phyloP scores from a whole-genome alignment of 495 filamentous ascomycete genomes.

The Chaetomium cochliodes region DNA sequence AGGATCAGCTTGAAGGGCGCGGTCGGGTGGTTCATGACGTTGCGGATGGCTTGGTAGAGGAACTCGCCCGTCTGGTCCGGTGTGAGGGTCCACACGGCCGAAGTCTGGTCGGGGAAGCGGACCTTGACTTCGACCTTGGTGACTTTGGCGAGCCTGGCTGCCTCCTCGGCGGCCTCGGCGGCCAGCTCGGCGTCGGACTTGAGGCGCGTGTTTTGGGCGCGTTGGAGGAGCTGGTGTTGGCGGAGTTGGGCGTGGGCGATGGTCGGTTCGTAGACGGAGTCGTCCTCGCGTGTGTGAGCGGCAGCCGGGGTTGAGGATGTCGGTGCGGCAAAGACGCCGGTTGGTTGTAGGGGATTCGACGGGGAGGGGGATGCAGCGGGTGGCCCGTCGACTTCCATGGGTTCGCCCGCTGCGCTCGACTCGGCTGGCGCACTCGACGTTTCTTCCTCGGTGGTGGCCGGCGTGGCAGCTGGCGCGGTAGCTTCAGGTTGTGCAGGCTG shows the following conservation, averaged over 20 bases:
- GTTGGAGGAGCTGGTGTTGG: constrained; percentile 65
- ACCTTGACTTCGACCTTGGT: constrained; percentile 73
- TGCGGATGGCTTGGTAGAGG: constrained; percentile 66
- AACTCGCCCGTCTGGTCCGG: constrained; percentile 60
- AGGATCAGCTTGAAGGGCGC: constrained; percentile 52
- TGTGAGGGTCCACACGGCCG: constrained; percentile 62
- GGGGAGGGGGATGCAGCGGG: constrained; percentile 15
- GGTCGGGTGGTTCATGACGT: constrained; percentile 47
- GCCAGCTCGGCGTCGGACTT: constrained; percentile 66
- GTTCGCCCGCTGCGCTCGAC: constrained; percentile 1
- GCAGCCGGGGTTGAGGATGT: constrained; percentile 70
- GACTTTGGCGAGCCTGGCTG: constrained; percentile 60
- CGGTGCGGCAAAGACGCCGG: constrained; percentile 76
- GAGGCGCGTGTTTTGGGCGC: constrained; percentile 65
- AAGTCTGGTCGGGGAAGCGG: constrained; percentile 81
- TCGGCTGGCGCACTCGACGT: constrained; percentile 3
- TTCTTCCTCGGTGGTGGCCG: constrained; percentile 5
- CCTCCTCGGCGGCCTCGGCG: constrained; percentile 55
- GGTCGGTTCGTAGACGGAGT: constrained; percentile 76
- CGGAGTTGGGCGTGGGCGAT: constrained; percentile 82
- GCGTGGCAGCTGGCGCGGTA: constrained; percentile 16
- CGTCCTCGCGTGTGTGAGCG: constrained; percentile 60
- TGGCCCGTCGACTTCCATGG: constrained; percentile 19
- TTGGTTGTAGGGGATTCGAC: constrained; percentile 42
- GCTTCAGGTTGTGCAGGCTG: constrained; percentile 15